Evolutionary conservation across 1,284 basidiomycete species (phyloP), one percentile per base, ranked within the genome.

Genomic region (Leccinum subrobustum): DNA sequence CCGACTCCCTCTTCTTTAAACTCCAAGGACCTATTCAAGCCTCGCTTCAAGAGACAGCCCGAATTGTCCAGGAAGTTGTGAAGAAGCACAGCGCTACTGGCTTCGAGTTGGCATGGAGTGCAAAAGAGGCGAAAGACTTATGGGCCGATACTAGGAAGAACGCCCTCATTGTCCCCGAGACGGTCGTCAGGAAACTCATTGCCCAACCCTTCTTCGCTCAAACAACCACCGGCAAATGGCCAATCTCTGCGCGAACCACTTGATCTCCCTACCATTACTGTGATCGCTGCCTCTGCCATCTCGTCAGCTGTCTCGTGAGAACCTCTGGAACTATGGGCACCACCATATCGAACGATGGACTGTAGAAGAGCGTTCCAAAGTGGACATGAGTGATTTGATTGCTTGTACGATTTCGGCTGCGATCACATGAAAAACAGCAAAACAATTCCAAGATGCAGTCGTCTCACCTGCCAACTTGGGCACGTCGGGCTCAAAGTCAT

Each of bases 101-200:
- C 8, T 92, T 93, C 64, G 80, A 84, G 65, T 82, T 93, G 25
- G 91, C 92, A 1, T 79, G 79, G 53, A 80, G 78, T 59, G 83
- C 89, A 20, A 76, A 83, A 54, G 90, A 94, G 66, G 92, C 92
- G 0, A 80, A 81, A 3, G 85, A 88, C 56, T 75, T 98, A 9
- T 98, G 95, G 95, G 77, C 82, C 55, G 92, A 93, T 25, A 25
- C 25, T 59, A 74, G 96, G 52, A 98, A 97, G 80, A 90, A 91
- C 55, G 92, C 90, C 25, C 64, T 73, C 20, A 50, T 75, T 44
- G 73, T 77, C 2, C 78, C 78, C 2, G 78, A 78, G 60, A 77
- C 77, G 73, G 70, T 68, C 73, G 65, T 59, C 74, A 64, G 58
- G 61, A 25, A 63, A 57, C 27, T 73, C 61, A 0, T 25, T 25